Evolutionary conservation across 1,284 basidiomycete species (phyloP).

Genomic region (Ceraceosorus guamensis): DNA sequence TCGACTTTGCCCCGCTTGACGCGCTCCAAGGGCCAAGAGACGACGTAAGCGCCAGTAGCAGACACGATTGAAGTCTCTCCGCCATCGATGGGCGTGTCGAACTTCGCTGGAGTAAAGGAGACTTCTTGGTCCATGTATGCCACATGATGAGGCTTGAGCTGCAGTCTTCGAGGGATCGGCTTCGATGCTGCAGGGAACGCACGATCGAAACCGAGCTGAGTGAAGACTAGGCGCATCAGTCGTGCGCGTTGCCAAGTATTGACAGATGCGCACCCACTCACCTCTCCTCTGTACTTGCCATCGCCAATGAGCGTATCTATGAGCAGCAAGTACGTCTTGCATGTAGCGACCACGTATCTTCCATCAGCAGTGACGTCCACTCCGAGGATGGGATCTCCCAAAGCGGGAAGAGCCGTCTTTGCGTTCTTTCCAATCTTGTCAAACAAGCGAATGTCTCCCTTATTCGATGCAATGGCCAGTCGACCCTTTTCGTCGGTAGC

Average conservation of each 20-base stretch:
- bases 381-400: conserved; percentile 90
- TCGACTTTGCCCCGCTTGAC: conserved; percentile 85
- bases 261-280: too few species aligned
- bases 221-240: too few species aligned
- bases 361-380: conserved; percentile 92
- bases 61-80: conserved; percentile 94
- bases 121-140: conserved; percentile 88
- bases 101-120: conserved; percentile 85
- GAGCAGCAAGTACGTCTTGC: conserved; percentile 84
- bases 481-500: conserved; percentile 79
- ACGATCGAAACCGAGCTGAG: conserved; percentile 72
- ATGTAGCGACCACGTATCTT: conserved; percentile 91
- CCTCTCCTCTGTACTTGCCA: conserved; percentile 77
- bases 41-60: conserved; percentile 86
- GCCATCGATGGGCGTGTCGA: conserved; percentile 66
- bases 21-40: conserved; percentile 77
- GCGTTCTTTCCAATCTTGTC: conserved; percentile 97
- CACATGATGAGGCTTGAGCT: conserved; percentile 83
- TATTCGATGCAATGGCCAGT: conserved; percentile 87
- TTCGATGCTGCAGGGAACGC: conserved; percentile 91
- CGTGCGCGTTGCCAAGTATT: too few species aligned
- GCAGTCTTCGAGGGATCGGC: conserved; percentile 80
- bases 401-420: conserved; percentile 92
- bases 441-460: conserved; percentile 92
- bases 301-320: conserved; percentile 93